Conservation (phyloP, 1,139 yeast genomes). For the Lodderomyces jiufengensis region DNA sequence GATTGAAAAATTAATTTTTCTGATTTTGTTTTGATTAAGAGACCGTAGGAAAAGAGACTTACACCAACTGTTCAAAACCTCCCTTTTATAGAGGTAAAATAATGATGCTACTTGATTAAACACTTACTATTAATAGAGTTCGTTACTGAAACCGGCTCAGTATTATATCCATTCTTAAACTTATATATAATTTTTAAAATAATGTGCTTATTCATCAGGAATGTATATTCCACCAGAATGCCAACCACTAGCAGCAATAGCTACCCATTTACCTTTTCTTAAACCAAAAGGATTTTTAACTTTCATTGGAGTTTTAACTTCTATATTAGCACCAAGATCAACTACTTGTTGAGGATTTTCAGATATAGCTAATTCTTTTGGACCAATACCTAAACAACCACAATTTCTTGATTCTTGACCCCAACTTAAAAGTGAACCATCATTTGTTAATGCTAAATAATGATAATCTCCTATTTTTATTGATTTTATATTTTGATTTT, state of each 20-base stretch:
- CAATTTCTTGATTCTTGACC: constrained; percentile 61
- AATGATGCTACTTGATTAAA: no score
- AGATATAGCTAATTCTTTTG: constrained; percentile 21
- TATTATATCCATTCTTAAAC: no score
- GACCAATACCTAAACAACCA: constrained; percentile 72
- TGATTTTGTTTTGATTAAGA: no score
- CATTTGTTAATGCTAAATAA: constrained; percentile 54
- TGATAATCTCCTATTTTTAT: constrained; percentile 77
- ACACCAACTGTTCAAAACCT: no score
- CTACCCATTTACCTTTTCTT: constrained; percentile 39
- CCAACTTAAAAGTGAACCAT: constrained; percentile 67
- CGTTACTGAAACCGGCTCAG: no score
- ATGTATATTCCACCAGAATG: constrained; percentile 57
- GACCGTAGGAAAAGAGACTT: no score
- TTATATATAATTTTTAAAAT: no score
- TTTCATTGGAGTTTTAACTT: constrained; percentile 43
- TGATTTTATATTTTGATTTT: constrained; percentile 40
- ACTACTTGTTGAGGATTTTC: constrained; percentile 10
- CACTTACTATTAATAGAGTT: no score
- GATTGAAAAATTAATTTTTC: no score
- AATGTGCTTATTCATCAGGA: constrained; percentile 9
- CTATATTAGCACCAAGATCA: constrained; percentile 34
- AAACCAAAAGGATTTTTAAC: constrained; percentile 26
- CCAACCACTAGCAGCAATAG: constrained; percentile 77
- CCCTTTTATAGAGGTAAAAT: no score